Percentiles rank a stretch among this genome's conserved stretches.
Evolutionary conservation across 495 filamentous ascomycete genomes (phyloP).

Genomic region (Sporormia fimetaria): DNA sequence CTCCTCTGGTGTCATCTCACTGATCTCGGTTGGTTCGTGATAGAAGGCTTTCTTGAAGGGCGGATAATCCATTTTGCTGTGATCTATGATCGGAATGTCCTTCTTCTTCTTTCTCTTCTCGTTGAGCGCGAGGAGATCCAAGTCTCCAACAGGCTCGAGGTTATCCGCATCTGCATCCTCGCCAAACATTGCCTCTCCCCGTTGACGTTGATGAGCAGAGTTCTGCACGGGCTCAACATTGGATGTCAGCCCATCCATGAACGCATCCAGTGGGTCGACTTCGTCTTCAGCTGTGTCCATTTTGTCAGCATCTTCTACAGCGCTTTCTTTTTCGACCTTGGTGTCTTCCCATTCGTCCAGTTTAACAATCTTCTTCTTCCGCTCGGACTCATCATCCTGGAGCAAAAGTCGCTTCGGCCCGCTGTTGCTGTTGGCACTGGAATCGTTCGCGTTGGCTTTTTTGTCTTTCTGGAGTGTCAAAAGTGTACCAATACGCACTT

Average conservation of each 20-base stretch:
- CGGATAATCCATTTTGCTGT: conserved; percentile 72
- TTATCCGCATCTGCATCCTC: conserved; percentile 69
- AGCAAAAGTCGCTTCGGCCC: no score
- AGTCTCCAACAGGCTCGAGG: conserved; percentile 58
- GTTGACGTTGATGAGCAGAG: conserved; percentile 40
- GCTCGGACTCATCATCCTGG: conserved; percentile 57
- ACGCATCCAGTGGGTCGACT: conserved; percentile 86
- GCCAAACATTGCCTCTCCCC: conserved; percentile 76
- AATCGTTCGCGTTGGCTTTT: no score
- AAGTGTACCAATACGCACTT: no score
- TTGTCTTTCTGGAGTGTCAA: no score
- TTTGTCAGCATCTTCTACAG: conserved; percentile 25
- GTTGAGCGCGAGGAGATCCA: conserved; percentile 74
- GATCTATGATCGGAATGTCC: conserved; percentile 77
- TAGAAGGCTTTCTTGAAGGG: conserved; percentile 90
- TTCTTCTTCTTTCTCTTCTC: conserved; percentile 95
- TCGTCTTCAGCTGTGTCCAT: conserved; percentile 50
- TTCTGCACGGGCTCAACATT: conserved; percentile 28
- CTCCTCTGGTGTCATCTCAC: conserved; percentile 77
- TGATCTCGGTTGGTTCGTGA: conserved; percentile 73
- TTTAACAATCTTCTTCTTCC: conserved; percentile 58
- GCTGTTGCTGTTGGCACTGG: no score
- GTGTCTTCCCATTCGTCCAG: conserved; percentile 47
- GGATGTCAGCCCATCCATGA: conserved; percentile 79
- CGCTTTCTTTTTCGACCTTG: conserved; percentile 34